Conservation (phyloP, 202 grass and related monocot species). For the Digitaria exilis region DNA sequence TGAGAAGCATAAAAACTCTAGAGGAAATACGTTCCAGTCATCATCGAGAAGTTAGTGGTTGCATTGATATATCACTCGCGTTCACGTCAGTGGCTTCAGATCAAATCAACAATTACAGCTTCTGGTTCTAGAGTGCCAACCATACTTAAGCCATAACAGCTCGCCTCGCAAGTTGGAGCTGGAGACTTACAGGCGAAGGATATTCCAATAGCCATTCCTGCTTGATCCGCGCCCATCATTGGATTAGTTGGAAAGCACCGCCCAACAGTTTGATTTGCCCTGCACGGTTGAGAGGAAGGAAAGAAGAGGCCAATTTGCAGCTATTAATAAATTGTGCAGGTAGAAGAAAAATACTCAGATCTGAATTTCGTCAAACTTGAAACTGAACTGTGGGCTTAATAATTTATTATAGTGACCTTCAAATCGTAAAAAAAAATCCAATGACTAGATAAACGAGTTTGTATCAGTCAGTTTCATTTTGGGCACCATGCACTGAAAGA, state of each 20-base stretch:
- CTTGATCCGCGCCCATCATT: constrained; percentile 31
- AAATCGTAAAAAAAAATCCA: constrained; percentile 34
- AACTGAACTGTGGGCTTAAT: background rate
- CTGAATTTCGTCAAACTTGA: constrained; percentile 21
- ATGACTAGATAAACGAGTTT: background rate
- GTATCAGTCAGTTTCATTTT: constrained; percentile 12
- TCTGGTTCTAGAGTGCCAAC: constrained; percentile 40
- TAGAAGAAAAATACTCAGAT: background rate
- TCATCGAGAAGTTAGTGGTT: constrained; percentile 47
- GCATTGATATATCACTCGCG: constrained; percentile 23
- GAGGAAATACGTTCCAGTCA: constrained; percentile 20
- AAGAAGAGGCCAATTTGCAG: constrained; percentile 22
- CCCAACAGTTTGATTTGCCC: constrained; percentile 33
- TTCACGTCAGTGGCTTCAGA: constrained; percentile 34
- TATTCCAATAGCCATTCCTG: constrained; percentile 13
- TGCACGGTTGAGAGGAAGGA: constrained; percentile 34
- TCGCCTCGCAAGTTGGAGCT: constrained; percentile 21
- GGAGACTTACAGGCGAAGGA: constrained; percentile 52
- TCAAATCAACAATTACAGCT: constrained; percentile 45
- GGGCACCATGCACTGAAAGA: constrained; percentile 15
- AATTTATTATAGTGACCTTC: background rate
- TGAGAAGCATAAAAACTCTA: constrained; percentile 5
- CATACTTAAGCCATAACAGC: constrained; percentile 25
- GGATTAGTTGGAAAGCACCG: constrained; percentile 50
- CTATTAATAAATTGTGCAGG: constrained; percentile 5